phyloP scores from a whole-genome alignment of 2,329 filamentous ascomycete genomes.

The Onygenales sp. region DNA sequence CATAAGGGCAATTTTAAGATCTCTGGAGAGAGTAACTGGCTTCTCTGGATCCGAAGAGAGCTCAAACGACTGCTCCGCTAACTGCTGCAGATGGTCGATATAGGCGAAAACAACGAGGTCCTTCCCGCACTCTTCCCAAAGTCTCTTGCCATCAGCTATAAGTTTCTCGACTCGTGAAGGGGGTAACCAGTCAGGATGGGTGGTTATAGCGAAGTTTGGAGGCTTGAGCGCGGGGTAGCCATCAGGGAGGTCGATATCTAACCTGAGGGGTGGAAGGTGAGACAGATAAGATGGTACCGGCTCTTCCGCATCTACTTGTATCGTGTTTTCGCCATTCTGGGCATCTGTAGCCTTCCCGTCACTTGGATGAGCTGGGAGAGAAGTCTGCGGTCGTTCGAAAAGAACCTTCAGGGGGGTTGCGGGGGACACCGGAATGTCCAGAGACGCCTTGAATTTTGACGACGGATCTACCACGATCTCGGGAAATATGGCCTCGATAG shows the following conservation, averaged over 20 bases:
- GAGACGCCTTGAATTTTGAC: slow-evolving; percentile 39
- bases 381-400: slow-evolving; percentile 28
- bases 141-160: slow-evolving; percentile 34
- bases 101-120: slow-evolving; percentile 50
- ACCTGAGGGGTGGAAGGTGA: slow-evolving; percentile 47
- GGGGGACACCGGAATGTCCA: slow-evolving; percentile 49
- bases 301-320: slow-evolving; percentile 8
- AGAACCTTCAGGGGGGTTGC: slow-evolving; percentile 40
- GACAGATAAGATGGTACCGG: slow-evolving; percentile 39
- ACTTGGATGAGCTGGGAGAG: slow-evolving; percentile 30
- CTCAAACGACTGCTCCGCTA: slow-evolving; percentile 46
- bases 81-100: slow-evolving; percentile 51
- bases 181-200: slow-evolving; percentile 46
- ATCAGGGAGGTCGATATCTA: slow-evolving; percentile 44
- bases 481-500: slow-evolving; percentile 53
- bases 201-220: slow-evolving; percentile 41
- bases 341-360: slow-evolving; percentile 11
- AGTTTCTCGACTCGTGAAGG: slow-evolving; percentile 34
- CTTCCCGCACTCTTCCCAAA: slow-evolving; percentile 53
- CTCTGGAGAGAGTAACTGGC: slow-evolving; percentile 38
- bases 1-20: slow-evolving; percentile 59
- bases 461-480: slow-evolving; percentile 44
- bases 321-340: slow-evolving; percentile 16
- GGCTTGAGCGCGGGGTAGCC: slow-evolving; percentile 47
- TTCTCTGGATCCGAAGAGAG: slow-evolving; percentile 30